These are phyloP conservation scores for Aurantiochytrium sp. DNA, from an alignment of 108 stramenopile species.

Conservation along the genomic window DNA sequence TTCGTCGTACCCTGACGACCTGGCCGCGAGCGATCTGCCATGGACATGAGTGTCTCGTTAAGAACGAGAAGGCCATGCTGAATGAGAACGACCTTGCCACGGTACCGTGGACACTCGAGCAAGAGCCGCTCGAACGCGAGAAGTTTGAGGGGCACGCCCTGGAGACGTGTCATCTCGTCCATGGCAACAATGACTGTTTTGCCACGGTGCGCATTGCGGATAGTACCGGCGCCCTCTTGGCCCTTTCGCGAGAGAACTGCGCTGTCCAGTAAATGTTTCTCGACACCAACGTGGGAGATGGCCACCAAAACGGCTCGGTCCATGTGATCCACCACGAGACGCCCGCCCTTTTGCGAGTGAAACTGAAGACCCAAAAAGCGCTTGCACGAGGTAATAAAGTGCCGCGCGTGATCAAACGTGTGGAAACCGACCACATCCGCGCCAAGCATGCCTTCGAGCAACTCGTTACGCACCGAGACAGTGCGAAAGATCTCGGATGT, in stretches of 20 bases:
- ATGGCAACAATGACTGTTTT: constrained; percentile 77
- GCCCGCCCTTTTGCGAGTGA: constrained; percentile 67
- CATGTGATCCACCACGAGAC: constrained; percentile 82
- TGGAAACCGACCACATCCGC: constrained; percentile 99
- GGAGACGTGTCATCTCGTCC: constrained; percentile 82
- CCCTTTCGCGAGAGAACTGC: background rate
- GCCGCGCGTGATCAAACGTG: constrained; percentile 98
- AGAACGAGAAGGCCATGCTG: constrained; percentile 71
- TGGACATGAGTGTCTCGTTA: background rate
- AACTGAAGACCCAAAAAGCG: constrained; percentile 91
- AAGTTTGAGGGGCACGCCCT: constrained; percentile 83
- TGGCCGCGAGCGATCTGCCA: constrained; percentile 27
- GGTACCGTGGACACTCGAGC: constrained; percentile 78
- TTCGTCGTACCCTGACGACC: constrained; percentile 68
- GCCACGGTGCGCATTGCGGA: constrained; percentile 60
- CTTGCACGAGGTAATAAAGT: constrained; percentile 96
- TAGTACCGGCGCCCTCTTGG: constrained; percentile 36
- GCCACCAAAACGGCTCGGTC: constrained; percentile 86
- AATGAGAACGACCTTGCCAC: constrained; percentile 81
- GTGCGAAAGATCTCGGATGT: constrained; percentile 95
- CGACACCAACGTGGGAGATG: constrained; percentile 94
- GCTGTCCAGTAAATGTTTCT: constrained; percentile 51
- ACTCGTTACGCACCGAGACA: constrained; percentile 76
- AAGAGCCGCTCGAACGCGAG: constrained; percentile 88
- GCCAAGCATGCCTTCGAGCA: constrained; percentile 88